phyloP scores from a whole-genome alignment of 305 asterid species.

The Euphrasia arctica region DNA sequence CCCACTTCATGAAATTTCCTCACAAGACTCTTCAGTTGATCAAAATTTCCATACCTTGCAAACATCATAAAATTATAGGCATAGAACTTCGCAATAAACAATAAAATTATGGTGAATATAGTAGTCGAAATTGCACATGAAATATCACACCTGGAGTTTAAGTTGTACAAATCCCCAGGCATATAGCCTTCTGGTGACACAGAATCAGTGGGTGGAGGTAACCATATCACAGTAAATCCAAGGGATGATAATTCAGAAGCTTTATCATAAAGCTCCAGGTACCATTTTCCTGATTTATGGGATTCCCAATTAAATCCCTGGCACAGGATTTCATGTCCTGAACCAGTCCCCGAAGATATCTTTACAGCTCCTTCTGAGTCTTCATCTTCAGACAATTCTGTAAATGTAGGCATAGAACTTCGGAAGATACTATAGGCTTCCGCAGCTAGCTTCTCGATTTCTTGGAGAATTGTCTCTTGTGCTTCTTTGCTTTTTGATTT shows the following conservation, averaged over 20 bases:
- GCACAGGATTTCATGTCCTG: slow-evolving; percentile 83
- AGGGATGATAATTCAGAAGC: slow-evolving; percentile 69
- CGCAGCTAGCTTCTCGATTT: slow-evolving; percentile 97
- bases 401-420: slow-evolving; percentile 50
- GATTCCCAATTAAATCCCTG: slow-evolving; percentile 99
- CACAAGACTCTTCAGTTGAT: slow-evolving; percentile 69
- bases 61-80: neutral
- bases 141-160: slow-evolving; percentile 78
- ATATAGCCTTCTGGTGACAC: slow-evolving; percentile 98
- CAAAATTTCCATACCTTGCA: slow-evolving; percentile 73
- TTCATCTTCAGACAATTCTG: slow-evolving; percentile 41
- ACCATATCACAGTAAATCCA: slow-evolving; percentile 89
- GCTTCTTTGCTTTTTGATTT: slow-evolving; percentile 58
- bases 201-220: slow-evolving; percentile 97
- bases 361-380: slow-evolving; percentile 36
- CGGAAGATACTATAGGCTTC: slow-evolving; percentile 94
- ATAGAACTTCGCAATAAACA: neutral
- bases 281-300: slow-evolving; percentile 91
- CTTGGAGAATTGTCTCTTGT: slow-evolving; percentile 88
- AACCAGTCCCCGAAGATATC: slow-evolving; percentile 79
- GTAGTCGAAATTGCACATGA: neutral
- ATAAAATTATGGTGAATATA: neutral
- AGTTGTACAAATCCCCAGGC: slow-evolving; percentile 89
- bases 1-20: slow-evolving; percentile 71
- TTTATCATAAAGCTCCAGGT: slow-evolving; percentile 64